Conservation (phyloP, 176 grass and related monocot species). For the Rhynchospora breviuscula region DNA sequence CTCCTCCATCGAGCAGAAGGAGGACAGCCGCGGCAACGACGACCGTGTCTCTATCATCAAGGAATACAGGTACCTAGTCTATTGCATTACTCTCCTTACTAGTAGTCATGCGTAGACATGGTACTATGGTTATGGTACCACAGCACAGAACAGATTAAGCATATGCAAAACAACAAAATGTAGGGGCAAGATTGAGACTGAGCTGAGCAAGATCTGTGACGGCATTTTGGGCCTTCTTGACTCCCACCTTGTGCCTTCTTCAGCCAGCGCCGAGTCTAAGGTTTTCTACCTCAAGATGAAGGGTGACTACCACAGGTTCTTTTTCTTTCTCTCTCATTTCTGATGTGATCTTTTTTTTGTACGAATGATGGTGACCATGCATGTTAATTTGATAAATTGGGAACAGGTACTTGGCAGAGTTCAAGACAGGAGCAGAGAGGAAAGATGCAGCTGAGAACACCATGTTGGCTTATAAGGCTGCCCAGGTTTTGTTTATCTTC, state of each 20-base stretch:
- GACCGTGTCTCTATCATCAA: constrained; percentile 60
- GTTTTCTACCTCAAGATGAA: constrained; percentile 96
- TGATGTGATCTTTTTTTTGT: not conserved
- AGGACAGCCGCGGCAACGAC: constrained; percentile 77
- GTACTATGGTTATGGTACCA: too few relatives aligned
- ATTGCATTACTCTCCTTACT: too few relatives aligned
- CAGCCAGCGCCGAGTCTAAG: constrained; percentile 65
- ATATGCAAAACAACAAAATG: not conserved
- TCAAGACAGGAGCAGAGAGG: constrained; percentile 65
- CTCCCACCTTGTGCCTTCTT: constrained; percentile 74
- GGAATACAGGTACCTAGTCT: constrained; percentile 76
- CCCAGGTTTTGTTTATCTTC: constrained; percentile 41
- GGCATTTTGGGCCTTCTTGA: constrained; percentile 72
- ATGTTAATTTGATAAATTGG: constrained; percentile 24
- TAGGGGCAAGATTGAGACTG: constrained; percentile 55
- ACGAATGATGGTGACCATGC: not conserved
- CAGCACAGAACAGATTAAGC: too few relatives aligned
- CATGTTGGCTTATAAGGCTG: constrained; percentile 75
- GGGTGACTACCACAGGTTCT: constrained; percentile 93
- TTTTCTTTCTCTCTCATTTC: not conserved
- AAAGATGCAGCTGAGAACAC: constrained; percentile 77
- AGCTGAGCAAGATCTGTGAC: constrained; percentile 72
- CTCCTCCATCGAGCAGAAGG: constrained; percentile 82
- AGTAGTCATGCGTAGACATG: too few relatives aligned
- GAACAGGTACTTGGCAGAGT: constrained; percentile 82